Evolutionary conservation across 176 grass and related monocot genomes (phyloP).

Genomic region (Pontederia paniculata): DNA sequence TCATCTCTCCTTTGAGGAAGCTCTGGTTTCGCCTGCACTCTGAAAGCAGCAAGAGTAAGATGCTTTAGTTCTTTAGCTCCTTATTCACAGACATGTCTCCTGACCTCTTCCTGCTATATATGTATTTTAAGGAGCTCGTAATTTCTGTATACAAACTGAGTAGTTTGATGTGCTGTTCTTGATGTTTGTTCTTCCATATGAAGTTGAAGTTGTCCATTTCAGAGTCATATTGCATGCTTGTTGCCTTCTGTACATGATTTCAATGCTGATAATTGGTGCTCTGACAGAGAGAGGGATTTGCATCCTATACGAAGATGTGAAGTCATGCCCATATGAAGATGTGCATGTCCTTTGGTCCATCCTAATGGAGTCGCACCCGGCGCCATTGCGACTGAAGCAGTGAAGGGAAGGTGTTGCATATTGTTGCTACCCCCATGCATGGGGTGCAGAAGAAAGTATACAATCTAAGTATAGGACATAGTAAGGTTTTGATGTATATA

Average conservation of each 20-base stretch:
- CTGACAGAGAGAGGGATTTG: slow-evolving; percentile 68
- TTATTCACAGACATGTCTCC: not conserved
- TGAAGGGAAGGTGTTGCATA: slow-evolving; percentile 22
- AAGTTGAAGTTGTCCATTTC: too few relatives aligned
- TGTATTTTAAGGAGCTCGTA: too few relatives aligned
- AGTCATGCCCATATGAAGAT: slow-evolving; percentile 94
- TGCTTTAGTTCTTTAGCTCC: not conserved
- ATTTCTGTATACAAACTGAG: too few relatives aligned
- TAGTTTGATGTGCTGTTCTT: too few relatives aligned
- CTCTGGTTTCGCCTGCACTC: slow-evolving; percentile 87
- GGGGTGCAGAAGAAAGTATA: not conserved
- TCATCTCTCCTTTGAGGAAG: slow-evolving; percentile 74
- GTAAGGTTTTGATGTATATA: too few relatives aligned
- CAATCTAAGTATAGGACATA: not conserved
- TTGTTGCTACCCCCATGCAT: too few relatives aligned
- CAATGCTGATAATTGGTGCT: not conserved
- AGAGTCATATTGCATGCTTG: not conserved
- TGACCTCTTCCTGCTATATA: too few relatives aligned
- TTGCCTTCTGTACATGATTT: not conserved
- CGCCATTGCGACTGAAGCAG: slow-evolving; percentile 54
- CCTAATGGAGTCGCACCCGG: slow-evolving; percentile 73
- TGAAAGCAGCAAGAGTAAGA: slow-evolving; percentile 62
- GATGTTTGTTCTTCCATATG: too few relatives aligned
- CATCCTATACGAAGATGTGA: slow-evolving; percentile 93
- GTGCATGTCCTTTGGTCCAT: slow-evolving; percentile 97